These are phyloP conservation scores for Trametes hirsuta DNA, from an alignment of 1,284 basidiomycete species.

Conservation along the genomic window DNA sequence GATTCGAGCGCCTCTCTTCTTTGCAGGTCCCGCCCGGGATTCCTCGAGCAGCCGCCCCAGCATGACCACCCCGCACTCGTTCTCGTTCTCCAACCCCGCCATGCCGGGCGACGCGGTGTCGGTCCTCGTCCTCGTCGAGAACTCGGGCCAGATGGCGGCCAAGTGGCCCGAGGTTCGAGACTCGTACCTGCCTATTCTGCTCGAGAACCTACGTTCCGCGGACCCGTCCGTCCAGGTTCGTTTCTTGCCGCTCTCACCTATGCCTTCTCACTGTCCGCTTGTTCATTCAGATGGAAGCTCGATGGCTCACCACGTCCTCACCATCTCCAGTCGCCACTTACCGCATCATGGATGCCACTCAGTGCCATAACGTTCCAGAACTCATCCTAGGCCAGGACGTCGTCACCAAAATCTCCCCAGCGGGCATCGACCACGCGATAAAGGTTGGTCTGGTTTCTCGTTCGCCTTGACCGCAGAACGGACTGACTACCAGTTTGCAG, in stretches of 20 bases:
- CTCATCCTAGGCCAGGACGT: constrained; percentile 18
- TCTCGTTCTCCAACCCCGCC: constrained; percentile 39
- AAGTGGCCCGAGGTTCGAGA: constrained; percentile 61
- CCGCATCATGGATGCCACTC: constrained; percentile 16
- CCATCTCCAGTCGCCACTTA: constrained; percentile 18
- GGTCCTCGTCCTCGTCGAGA: constrained; percentile 64
- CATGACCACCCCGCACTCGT: constrained; percentile 27
- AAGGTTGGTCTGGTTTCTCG: constrained; percentile 17
- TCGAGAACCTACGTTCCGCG: constrained; percentile 43
- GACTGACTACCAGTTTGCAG: constrained; percentile 30
- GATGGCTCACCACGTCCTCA: constrained; percentile 41
- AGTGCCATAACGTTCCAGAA: constrained; percentile 24
- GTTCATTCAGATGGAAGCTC: constrained; percentile 41
- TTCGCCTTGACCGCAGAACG: neutral
- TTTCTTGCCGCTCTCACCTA: constrained; percentile 9
- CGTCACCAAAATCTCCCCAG: constrained; percentile 23
- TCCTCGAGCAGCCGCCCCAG: constrained; percentile 23
- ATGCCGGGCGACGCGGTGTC: constrained; percentile 46
- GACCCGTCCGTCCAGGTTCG: constrained; percentile 44
- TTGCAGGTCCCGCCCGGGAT: constrained; percentile 25
- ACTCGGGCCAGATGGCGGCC: constrained; percentile 51
- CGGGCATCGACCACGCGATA: constrained; percentile 24
- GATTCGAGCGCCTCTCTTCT: constrained; percentile 25
- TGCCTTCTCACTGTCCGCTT: constrained; percentile 13
- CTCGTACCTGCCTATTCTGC: constrained; percentile 53